Evolutionary conservation across 2,329 filamentous ascomycete genomes (phyloP).

Genomic region (Alternaria conjuncta): DNA sequence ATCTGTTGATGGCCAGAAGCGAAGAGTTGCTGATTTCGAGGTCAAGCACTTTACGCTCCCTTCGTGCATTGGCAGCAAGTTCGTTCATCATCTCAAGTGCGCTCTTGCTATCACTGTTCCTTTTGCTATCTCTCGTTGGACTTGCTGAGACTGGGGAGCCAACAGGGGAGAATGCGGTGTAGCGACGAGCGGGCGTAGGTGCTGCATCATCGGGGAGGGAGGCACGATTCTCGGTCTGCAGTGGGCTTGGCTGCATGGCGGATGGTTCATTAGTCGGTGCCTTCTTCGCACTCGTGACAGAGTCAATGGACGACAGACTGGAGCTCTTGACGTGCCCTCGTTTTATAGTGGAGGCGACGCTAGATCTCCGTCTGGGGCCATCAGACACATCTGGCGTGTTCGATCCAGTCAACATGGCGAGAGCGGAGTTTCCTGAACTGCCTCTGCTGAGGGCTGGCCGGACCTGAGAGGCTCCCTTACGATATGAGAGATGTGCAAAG

Average conservation of each 20-base stretch:
- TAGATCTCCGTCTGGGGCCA: conserved; percentile 40
- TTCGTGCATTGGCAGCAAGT: conserved; percentile 82
- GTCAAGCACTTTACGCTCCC: conserved; percentile 94
- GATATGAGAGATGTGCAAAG: conserved; percentile 56
- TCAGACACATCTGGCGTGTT: conserved; percentile 32
- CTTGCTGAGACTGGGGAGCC: conserved; percentile 54
- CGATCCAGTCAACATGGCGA: conserved; percentile 41
- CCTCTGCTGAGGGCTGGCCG: conserved; percentile 44
- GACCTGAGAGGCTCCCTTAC: conserved; percentile 58
- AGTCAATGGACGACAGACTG: conserved; percentile 56
- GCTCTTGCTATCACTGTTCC: conserved; percentile 55
- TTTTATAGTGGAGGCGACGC: conserved; percentile 36
- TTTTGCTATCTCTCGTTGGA: conserved; percentile 64
- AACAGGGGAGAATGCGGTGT: conserved; percentile 30
- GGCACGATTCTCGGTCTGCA: conserved; percentile 43
- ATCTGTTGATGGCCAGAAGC: conserved; percentile 91
- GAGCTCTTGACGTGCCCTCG: conserved; percentile 47
- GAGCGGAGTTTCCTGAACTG: conserved; percentile 41
- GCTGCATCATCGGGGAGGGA: conserved; percentile 34
- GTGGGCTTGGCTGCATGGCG: conserved; percentile 34
- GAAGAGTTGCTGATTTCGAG: conserved; percentile 97
- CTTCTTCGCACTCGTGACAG: conserved; percentile 44
- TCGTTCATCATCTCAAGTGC: conserved; percentile 70
- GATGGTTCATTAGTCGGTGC: conserved; percentile 29
- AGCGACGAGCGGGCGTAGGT: conserved; percentile 33